Evolutionary conservation across 2,329 filamentous ascomycete genomes (phyloP), one percentile per base, ranked within the genome.

Genomic region (Sclerotinia sclerotiorum): DNA sequence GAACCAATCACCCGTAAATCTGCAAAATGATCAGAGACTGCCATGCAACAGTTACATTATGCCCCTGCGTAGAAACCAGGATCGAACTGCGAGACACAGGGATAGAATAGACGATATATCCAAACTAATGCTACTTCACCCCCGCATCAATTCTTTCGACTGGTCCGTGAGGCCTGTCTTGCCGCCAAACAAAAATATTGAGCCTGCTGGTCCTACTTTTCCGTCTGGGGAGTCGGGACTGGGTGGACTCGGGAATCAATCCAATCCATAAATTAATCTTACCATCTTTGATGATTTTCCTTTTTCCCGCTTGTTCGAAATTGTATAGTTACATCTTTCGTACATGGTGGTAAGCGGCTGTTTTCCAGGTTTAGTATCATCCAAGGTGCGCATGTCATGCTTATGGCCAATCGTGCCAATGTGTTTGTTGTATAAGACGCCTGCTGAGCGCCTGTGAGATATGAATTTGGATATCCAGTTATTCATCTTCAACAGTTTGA

Each of bases 321-420:
- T 27, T n/a, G 29, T 24, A 39, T 19, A 58, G 21, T 51, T 62
- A 39, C 46, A 62, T 24, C 8, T 35, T 32, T 5, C 27, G 54
- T 32, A 66, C 35, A 57, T 52, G 48, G 48, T 64, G 32, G 65
- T 44, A 67, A 62, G 66, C 58, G 58, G 58, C 66, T 68, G 66
- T 64, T 42, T 52, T 67, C 66, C 66, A 64, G 58, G 58, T 64
- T 68, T 68, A 68, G 66, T 15, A 68, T 48, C 66, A 68, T 46
- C 15, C n/a, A 8, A 44, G 46, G 21, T 32, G 58, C 52, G 27
- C 46, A 60, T 60, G 35, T 10, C 39, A 63, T 27, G 56, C 42
- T 19, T 56, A 29, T 56, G 49, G 58, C 17, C 58, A 68, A 64
- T 68, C 58, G 39, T 52, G 56, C 32, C 56, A 10, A 49, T 24